Evolutionary conservation across 2,329 filamentous ascomycete genomes (phyloP).

Genomic region (Plenodomus tracheiphilus): DNA sequence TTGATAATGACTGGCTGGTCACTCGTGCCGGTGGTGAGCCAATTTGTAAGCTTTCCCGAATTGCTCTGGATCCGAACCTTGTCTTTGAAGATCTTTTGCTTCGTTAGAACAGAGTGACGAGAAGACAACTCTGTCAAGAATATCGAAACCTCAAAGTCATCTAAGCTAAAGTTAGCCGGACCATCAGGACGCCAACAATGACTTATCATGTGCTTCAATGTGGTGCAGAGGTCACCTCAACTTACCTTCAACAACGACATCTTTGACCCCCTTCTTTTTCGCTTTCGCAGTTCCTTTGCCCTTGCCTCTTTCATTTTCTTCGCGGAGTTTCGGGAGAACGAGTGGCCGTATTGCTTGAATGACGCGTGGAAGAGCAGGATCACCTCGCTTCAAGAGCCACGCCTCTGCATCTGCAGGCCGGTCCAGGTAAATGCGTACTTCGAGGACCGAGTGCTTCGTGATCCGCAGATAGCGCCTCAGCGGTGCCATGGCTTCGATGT

Average conservation of each 20-base stretch:
- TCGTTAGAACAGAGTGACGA: slow-evolving; percentile 82
- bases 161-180: slow-evolving; percentile 51
- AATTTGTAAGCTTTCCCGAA: slow-evolving; percentile 52
- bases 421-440: slow-evolving; percentile 94
- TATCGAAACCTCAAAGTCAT: slow-evolving; percentile 94
- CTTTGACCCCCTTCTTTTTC: slow-evolving; percentile 86
- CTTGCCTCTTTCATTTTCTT: slow-evolving; percentile 73
- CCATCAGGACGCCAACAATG: slow-evolving; percentile 1
- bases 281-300: slow-evolving; percentile 57
- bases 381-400: slow-evolving; percentile 79
- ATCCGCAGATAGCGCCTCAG: slow-evolving; percentile 89
- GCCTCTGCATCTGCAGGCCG: slow-evolving; percentile 80
- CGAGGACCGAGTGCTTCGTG: slow-evolving; percentile 90
- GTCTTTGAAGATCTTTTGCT: slow-evolving; percentile 71
- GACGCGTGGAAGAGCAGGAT: slow-evolving; percentile 77
- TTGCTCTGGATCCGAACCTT: slow-evolving; percentile 51
- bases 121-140: slow-evolving; percentile 87
- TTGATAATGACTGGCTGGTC: slow-evolving; percentile 49
- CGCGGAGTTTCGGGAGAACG: slow-evolving; percentile 86
- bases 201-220: background rate
- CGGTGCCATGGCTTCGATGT: slow-evolving; percentile 68
- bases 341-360: slow-evolving; percentile 83
- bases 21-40: slow-evolving; percentile 46
- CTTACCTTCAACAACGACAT: slow-evolving; percentile 79
- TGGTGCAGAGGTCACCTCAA: slow-evolving; percentile 6